Base-by-base conservation (phyloP, 1,139 yeast species). In the Hyphopichia wangnamkhiaoensis region DNA sequence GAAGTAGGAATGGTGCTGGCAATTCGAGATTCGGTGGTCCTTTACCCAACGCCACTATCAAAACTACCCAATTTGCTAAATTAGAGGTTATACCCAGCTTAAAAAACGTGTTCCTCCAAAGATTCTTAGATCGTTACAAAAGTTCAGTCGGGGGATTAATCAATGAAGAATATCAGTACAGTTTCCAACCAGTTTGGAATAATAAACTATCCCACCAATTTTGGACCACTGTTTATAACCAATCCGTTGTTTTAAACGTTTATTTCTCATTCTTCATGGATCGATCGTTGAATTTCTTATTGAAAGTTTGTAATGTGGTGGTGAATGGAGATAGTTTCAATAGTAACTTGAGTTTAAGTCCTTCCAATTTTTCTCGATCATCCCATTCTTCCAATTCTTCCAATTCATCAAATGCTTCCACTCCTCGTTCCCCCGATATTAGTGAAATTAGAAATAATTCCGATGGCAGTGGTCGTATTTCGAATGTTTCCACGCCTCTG, bases 231-330 rank as follows among this genome's bases (percentile, higher is more conserved):
- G 54, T 67, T 6, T 62, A 56, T 38, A 54, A 59, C 39, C 61
- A 61, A 31, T 54, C 64, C 24, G 52, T 52, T 14, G 48, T 55
- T 9, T 45, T 60, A 25, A 53, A 58, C 17, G 53, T 65, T 5
- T 66, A 63, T 41, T 66, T 60, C 44, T 53, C 60, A 2, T 69
- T 68, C 41, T 61, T 70, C 42, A 58, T 70, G 52, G 76, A 70
- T 41, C 58, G 70, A 34, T 58, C 73, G 0, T 53, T 69, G 33
- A 70, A 65, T 38, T 56, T 66, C 3, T 45, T 71, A 13, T 48
- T 70, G 33, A 61, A 59, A 21, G 52, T 52, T 6, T 56, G 63
- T 29, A 56, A 57, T 27, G 53, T 53, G 13, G 54, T 59, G 10
- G 45, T 60, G 28, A 43, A 49, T 19, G 50, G 53, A 34, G 56